These are phyloP conservation scores for Mycena rosella DNA, from an alignment of 768 basidiomycete genomes.

Conservation along the genomic window DNA sequence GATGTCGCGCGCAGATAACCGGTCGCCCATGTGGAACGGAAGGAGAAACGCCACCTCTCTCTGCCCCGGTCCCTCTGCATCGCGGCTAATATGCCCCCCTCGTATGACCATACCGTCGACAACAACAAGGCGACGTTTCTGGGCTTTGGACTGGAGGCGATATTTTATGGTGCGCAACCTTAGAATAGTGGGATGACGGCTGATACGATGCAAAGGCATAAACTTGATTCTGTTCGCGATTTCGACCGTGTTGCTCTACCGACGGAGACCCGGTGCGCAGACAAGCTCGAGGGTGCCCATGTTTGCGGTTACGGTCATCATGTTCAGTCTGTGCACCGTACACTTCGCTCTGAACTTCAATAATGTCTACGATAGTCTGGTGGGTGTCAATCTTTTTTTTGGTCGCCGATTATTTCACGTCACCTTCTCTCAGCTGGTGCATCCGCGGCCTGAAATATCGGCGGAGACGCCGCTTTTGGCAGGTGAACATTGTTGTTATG, in stretches of 20 bases:
- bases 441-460: constrained; percentile 12
- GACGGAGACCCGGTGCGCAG: neutral
- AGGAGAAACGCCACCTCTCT: neutral
- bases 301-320: constrained; percentile 8
- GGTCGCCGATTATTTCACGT: neutral
- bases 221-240: constrained; percentile 13
- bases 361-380: constrained; percentile 23
- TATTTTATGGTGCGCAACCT: constrained; percentile 12
- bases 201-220: constrained; percentile 10
- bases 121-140: constrained; percentile 23
- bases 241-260: neutral
- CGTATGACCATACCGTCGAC: constrained; percentile 7
- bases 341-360: constrained; percentile 28
- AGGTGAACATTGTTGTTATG: neutral
- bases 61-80: neutral
- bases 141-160: constrained; percentile 19
- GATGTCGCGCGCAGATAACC: too few species aligned
- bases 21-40: neutral
- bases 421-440: constrained; percentile 25
- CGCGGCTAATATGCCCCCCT: constrained; percentile 5
- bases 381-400: neutral
- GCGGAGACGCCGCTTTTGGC: constrained; percentile 20
- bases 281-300: neutral
- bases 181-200: neutral
- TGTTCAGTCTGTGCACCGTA: constrained; percentile 25